Base-by-base conservation (phyloP, 2,329 filamentous ascomycete species). In the Colletotrichum chrysophilum region DNA sequence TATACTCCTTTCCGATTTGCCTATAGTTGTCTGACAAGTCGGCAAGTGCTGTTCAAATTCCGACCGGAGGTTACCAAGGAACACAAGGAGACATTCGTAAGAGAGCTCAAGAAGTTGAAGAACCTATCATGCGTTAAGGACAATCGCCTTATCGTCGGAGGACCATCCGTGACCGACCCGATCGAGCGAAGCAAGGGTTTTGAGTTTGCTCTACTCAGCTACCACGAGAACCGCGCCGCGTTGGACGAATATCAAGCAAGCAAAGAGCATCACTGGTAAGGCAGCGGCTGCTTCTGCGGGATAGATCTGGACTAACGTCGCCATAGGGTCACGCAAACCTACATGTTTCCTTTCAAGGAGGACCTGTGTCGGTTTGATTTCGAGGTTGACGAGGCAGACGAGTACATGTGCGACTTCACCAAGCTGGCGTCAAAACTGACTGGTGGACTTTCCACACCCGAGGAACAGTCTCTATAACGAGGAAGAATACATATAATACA, bases 361-460 rank as follows among this genome's bases (percentile, higher is more conserved):
- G 86, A 88, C 75, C 66, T 88, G 10, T 80, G 82, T 32, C 81
- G 86, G 26, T 88, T 88, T 76, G 87, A 88, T 76, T 88, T 88
- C 69, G 86, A 88, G 60, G 85, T 86, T 61, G 58, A 61, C 10
- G 58, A 61, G 16, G 58, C 58, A 18, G 58, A 61, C 18, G 58
- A 61, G 28, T 61, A 61, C 26, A 61, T 61, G 58, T 61, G 58
- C 18, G 58, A 61, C 58, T 61, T 61, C 28, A 30, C 14, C 58
- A 61, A 61, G 58, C 26, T 61, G 8, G 58, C 58, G 1, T 26
- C 58, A 12, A 61, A 61, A 3, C 26, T 61, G 58, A 32, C 58
- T 30, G 28, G 58, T 32, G 58, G 58, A 18, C 18, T 61, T 10
- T 61, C 28, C 8, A 34, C 58, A 18, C 58, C 58, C 28, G 58